Conservation (phyloP, 2,329 filamentous ascomycete species). For the Hypoxylon sp. region DNA sequence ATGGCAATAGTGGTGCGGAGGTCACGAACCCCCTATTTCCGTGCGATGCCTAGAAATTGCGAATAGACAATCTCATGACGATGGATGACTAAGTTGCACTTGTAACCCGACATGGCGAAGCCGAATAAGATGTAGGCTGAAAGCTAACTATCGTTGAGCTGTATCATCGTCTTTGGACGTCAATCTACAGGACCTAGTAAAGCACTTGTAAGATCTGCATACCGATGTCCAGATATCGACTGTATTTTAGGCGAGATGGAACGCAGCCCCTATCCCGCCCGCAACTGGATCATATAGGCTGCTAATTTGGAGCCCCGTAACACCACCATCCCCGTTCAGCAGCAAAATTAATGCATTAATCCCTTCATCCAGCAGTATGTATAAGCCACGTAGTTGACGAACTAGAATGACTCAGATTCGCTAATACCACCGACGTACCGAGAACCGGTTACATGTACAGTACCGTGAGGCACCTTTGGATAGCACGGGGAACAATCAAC, state of each 20-base stretch:
- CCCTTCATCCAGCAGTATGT: background rate
- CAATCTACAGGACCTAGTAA: background rate
- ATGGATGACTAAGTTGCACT: no score
- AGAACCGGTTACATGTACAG: constrained; percentile 16
- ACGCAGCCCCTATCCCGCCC: background rate
- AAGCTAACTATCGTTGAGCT: background rate
- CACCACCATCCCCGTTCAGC: background rate
- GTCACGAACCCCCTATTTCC: no score
- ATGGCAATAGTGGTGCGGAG: no score
- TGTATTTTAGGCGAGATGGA: background rate
- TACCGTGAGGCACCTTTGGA: background rate
- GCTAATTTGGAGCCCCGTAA: background rate
- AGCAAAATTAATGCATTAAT: background rate
- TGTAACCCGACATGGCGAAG: no score
- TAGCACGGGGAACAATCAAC: background rate
- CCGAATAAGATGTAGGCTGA: background rate
- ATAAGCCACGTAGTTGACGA: background rate
- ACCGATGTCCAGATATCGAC: background rate
- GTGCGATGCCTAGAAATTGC: no score
- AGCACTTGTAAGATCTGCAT: background rate
- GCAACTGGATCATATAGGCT: background rate
- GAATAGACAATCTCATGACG: no score
- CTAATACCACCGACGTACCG: constrained; percentile 10
- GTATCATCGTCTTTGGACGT: background rate
- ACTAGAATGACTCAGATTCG: constrained; percentile 2